Evolutionary conservation across 2,329 filamentous ascomycete species (phyloP), one percentile per base, ranked within the genome.

Genomic region (Plenodomus lindquistii): DNA sequence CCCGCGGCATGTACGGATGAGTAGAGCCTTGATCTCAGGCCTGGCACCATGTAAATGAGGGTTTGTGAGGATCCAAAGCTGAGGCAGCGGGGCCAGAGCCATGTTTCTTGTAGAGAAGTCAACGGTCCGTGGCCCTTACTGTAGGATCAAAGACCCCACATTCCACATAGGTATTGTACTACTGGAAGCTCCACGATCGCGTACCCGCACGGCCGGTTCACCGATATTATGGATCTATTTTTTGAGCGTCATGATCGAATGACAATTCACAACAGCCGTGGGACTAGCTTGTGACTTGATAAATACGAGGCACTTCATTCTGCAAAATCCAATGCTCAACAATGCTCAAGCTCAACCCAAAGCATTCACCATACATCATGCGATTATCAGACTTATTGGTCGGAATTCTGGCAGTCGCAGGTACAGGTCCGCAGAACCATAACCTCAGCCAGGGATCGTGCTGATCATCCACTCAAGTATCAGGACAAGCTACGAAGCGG

Each of bases 401-500:
- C 4, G 41, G 44, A 8, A n/a, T 60, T 15, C 42, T 44, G 20
- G 37, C 36, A 27, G 39, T 62, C 16, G 29, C 44, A 13, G 38
- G 44, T 18, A 54, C 43, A 43, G 50, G 62, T 65, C 56, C 16
- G 52, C 52, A 2, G 8, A 6, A 11, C 34, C 17, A 3, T 15
- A 10, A 13, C 18, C 3, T 2, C 20, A 27, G 7, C 5, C 37
- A 13, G n/a, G 2, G n/a, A 27, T 41, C 3, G 42, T 20, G 18
- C 3, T 19, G 17, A 10, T 10, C 7, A 5, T 4, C 18, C 34
- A 2, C 18, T 31, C 27, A 31, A 66, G 65, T 38, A 16, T 35
- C 49, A 0, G 54, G 48, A 16, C 58, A 67, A 31, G 52, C 44
- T 16, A 57, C 57, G 7, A 51, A 50, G 43, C 56, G 60, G 9